phyloP scores from a whole-genome alignment of 1,139 yeast species.

The Eremothecium coryli region DNA sequence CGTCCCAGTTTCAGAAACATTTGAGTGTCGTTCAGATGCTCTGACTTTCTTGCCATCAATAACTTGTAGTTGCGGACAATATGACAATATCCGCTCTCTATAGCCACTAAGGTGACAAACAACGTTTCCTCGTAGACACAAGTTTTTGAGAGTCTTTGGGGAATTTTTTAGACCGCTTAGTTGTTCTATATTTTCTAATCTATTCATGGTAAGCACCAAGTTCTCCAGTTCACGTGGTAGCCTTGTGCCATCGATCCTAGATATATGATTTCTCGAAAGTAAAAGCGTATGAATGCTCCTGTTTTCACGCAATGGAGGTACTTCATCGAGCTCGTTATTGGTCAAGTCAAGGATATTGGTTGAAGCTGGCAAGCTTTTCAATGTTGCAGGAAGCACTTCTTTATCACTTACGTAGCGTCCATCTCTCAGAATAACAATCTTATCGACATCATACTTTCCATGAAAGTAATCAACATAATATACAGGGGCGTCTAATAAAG shows the following conservation, averaged over 20 bases:
- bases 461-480: slow-evolving; percentile 30
- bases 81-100: slow-evolving; percentile 50
- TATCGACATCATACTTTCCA: slow-evolving; percentile 23
- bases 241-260: slow-evolving; percentile 17
- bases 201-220: slow-evolving; percentile 22
- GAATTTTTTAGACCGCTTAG: slow-evolving; percentile 16
- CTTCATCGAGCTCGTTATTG: slow-evolving; percentile 20
- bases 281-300: slow-evolving; percentile 25
- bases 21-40: slow-evolving; percentile 42
- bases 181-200: slow-evolving; percentile 16
- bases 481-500: slow-evolving; percentile 41
- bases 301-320: slow-evolving; percentile 20
- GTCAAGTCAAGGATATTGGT: slow-evolving; percentile 26
- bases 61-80: slow-evolving; percentile 51
- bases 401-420: slow-evolving; percentile 22
- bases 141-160: slow-evolving; percentile 29
- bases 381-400: slow-evolving; percentile 20
- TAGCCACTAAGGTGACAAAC: slow-evolving; percentile 47
- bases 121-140: slow-evolving; percentile 56
- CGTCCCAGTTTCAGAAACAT: slow-evolving; percentile 22
- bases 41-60: slow-evolving; percentile 62
- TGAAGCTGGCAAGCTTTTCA: slow-evolving; percentile 18
- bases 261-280: slow-evolving; percentile 23
- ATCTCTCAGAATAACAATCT: slow-evolving; percentile 24
- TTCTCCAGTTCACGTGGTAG: slow-evolving; percentile 21